These are phyloP conservation scores for Epichloe amarillans DNA, from an alignment of 2,329 filamentous ascomycete genomes.

Conservation along the genomic window DNA sequence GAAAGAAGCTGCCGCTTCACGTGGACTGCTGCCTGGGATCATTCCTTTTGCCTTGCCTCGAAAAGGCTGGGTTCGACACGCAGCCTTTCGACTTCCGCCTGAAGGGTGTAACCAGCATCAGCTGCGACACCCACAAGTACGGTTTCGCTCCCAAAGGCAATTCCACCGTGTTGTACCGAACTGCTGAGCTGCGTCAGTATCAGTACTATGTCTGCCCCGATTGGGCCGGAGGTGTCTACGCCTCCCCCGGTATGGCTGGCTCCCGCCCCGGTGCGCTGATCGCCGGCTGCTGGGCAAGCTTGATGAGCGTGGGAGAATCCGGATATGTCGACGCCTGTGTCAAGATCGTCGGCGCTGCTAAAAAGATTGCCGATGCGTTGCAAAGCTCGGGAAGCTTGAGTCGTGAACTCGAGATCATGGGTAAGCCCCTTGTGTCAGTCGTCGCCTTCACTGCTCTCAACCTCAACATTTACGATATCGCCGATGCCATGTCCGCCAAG, in stretches of 20 bases:
- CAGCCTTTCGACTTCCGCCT: constrained; percentile 87
- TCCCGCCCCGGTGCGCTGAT: constrained; percentile 88
- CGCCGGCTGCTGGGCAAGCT: constrained; percentile 84
- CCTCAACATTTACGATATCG: constrained; percentile 89
- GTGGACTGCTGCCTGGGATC: constrained; percentile 97
- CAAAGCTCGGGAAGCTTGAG: constrained; percentile 53
- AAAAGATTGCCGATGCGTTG: constrained; percentile 71
- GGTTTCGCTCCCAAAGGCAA: constrained; percentile 98
- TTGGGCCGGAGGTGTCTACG: constrained; percentile 94
- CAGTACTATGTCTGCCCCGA: constrained; percentile 95
- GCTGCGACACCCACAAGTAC: constrained; percentile 97
- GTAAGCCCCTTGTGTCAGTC: constrained; percentile 77
- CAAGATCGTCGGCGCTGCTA: constrained; percentile 75
- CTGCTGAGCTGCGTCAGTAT: constrained; percentile 61
- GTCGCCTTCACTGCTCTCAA: constrained; percentile 74
- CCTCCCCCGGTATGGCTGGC: constrained; percentile 86
- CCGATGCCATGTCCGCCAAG: constrained; percentile 69
- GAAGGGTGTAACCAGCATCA: constrained; percentile 88
- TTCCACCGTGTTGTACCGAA: constrained; percentile 83
- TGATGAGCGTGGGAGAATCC: constrained; percentile 76
- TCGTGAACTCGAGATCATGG: constrained; percentile 65
- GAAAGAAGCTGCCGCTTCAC: constrained; percentile 73
- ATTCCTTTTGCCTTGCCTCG: constrained; percentile 84
- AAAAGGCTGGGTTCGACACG: constrained; percentile 83
- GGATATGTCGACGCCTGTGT: constrained; percentile 82